A percentile compares a stretch with the other conserved stretches of the same genome.
These are phyloP conservation scores for Eugenia klotzschiana DNA, from an alignment of 441 rosid species.

Conservation along the genomic window DNA sequence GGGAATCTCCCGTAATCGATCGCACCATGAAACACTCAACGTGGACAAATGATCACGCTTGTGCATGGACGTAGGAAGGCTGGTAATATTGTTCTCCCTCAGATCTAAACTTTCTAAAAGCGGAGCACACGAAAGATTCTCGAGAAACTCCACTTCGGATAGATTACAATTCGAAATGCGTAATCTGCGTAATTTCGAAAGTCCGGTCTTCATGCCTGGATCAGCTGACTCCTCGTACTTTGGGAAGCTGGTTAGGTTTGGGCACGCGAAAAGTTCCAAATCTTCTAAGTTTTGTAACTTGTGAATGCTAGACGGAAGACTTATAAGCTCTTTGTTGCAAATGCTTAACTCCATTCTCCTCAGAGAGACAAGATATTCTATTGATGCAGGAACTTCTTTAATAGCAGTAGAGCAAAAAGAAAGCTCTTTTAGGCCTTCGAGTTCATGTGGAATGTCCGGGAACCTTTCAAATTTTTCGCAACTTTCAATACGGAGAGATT, in stretches of 20 bases:
- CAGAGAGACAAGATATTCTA: neutral
- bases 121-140: neutral
- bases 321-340: fast-evolving
- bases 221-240: neutral
- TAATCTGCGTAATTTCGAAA: fast-evolving
- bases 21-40: fast-evolving
- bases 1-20: neutral
- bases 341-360: fast-evolving
- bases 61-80: neutral
- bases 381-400: neutral
- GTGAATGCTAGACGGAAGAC: neutral
- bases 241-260: neutral
- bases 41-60: fast-evolving
- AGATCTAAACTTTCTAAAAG: fast-evolving
- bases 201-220: neutral
- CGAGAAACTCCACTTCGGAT: neutral
- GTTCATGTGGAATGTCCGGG: neutral
- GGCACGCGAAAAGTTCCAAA: fast-evolving
- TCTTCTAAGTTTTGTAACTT: neutral
- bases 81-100: fast-evolving
- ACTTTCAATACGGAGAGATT: fast-evolving
- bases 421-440: fast-evolving
- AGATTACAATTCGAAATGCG: fast-evolving
- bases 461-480: fast-evolving
- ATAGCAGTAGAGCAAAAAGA: fast-evolving